These are phyloP conservation scores for Diplodia intermedia DNA, from an alignment of 2,329 filamentous ascomycete species.

Conservation along the genomic window DNA sequence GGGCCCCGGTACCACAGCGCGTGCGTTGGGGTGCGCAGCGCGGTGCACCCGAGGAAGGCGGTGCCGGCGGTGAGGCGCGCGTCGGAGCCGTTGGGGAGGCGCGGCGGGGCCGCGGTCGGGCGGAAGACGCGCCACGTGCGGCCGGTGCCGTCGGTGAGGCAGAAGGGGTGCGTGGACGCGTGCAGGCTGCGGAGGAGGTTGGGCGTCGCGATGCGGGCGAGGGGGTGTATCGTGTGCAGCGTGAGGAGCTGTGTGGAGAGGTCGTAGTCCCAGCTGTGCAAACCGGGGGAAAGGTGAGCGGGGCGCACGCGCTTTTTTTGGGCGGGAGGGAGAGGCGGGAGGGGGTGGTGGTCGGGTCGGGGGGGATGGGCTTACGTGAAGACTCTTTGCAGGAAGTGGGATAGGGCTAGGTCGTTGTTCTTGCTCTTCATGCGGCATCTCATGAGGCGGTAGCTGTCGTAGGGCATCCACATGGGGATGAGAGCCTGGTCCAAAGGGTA, in stretches of 20 bases:
- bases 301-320: background rate
- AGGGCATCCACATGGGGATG: background rate
- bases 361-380: background rate
- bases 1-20: background rate
- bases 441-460: background rate
- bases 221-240: background rate
- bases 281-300: background rate
- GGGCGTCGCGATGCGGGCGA: background rate
- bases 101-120: no score
- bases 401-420: background rate
- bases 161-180: background rate
- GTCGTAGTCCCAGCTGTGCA: background rate
- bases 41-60: background rate
- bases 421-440: background rate
- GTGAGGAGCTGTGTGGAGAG: background rate
- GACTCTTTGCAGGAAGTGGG: background rate
- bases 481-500: background rate
- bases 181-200: background rate
- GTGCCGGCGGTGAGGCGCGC: background rate
- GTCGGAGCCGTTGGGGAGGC: background rate
- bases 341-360: no score
- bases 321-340: accelerated
- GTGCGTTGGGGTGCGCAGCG: background rate
- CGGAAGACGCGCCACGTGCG: background rate
- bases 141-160: background rate